Evolutionary conservation across 371 early-diverging fungal species (phyloP).

Genomic region (Syncephalastrum racemosum): DNA sequence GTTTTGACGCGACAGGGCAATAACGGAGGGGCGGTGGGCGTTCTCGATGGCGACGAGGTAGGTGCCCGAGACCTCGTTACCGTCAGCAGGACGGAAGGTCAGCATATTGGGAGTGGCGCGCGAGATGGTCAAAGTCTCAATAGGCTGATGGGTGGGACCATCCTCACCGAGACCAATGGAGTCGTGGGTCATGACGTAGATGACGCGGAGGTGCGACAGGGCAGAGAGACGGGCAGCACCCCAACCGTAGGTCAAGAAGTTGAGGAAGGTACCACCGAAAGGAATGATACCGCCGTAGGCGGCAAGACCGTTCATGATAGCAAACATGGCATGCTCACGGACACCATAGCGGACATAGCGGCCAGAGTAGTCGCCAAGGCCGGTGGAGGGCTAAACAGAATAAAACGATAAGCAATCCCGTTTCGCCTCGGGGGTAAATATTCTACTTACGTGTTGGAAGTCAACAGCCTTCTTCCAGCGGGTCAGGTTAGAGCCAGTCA

Average conservation of each 20-base stretch:
- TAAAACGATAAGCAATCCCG: neutral
- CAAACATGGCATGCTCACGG: slow-evolving; percentile 99
- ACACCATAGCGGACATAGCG: slow-evolving; percentile 97
- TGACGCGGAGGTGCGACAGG: slow-evolving; percentile 82
- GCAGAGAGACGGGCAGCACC: slow-evolving; percentile 95
- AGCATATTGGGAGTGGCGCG: slow-evolving; percentile 95
- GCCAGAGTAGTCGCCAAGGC: slow-evolving; percentile 81
- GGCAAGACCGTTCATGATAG: slow-evolving; percentile 93
- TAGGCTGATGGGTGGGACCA: slow-evolving; percentile 99
- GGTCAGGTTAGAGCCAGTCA: slow-evolving; percentile 93
- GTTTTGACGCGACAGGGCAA: slow-evolving; percentile 95
- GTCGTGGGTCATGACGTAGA: slow-evolving; percentile 99
- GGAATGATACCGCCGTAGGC: slow-evolving; percentile 92
- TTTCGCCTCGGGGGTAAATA: neutral
- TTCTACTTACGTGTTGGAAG: slow-evolving; percentile 70
- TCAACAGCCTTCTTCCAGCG: slow-evolving; percentile 89
- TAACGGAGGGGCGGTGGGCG: slow-evolving; percentile 77
- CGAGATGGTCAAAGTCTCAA: slow-evolving; percentile 94
- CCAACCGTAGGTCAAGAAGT: slow-evolving; percentile 87
- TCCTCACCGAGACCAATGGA: slow-evolving; percentile 99
- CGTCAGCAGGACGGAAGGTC: slow-evolving; percentile 94
- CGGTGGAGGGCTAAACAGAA: slow-evolving; percentile 45
- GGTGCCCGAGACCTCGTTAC: slow-evolving; percentile 93
- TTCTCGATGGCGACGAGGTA: slow-evolving; percentile 81
- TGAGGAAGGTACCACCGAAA: slow-evolving; percentile 96